Evolutionary conservation across 495 filamentous ascomycete genomes (phyloP), one percentile per base, ranked within the genome.

Genomic region (Neurospora sp.): DNA sequence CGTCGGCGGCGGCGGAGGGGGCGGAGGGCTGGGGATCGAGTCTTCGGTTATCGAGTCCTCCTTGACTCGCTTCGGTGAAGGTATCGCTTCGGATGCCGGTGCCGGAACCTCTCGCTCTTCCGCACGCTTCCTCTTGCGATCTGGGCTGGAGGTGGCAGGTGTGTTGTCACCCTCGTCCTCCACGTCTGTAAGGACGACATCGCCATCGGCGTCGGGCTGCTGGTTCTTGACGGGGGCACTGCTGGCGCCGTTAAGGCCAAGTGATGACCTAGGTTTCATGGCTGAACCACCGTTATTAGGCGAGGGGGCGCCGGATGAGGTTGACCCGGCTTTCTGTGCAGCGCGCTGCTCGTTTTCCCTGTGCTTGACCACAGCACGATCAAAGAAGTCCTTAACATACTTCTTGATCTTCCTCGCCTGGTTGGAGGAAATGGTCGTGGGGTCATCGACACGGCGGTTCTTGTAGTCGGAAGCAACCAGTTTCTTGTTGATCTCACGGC

Each of bases 401-500:
- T 86, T 88, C 81, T 92, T 96, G 40, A 97, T 88, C 73, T 92
- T 92, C 80, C 90, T 91, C 76, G 91, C 89, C 76, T 95, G 92
- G 75, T 92, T 93, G 39, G 89, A 82, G n/a, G 87, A 87, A 75
- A 98, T 90, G 22, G 69, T 42, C 69, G 88, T 93, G 5, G 94
- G 94, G 76, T 98, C 91, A 27, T 90, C 85, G 11, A 98, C 94
- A 4, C 92, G 90, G 48, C 88, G 87, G 76, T 94, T 89, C 81
- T 96, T 97, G 84, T 91, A 98, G 78, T 98, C 94, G 0, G 92
- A 93, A 37, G 90, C 88, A 39, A 97, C 93, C 38, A 98, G 85
- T 78, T 94, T 97, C 80, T 95, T 96, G 72, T 90, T 89, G 20
- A 94, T 89, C 80, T 97, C 93, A 81, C 95, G 96, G 5, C 90